These are phyloP conservation scores for Yamadazyma trypodendri DNA, from an alignment of 1,139 yeast genomes.

Conservation along the genomic window DNA sequence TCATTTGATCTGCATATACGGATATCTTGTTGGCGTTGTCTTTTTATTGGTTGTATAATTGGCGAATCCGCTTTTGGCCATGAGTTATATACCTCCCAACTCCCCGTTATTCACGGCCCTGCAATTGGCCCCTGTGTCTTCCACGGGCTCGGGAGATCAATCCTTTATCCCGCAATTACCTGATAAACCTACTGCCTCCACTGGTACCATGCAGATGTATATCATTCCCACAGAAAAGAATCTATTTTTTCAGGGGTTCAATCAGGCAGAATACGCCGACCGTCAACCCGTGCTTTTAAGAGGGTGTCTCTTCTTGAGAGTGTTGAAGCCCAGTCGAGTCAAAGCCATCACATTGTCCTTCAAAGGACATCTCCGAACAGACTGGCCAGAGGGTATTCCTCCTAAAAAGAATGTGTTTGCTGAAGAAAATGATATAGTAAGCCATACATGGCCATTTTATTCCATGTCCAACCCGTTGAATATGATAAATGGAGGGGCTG, in stretches of 20 bases:
- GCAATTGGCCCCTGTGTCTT: slow-evolving; percentile 23
- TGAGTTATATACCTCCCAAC: slow-evolving; percentile 15
- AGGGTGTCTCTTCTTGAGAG: slow-evolving; percentile 73
- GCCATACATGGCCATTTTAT: slow-evolving; percentile 93
- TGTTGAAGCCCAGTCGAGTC: slow-evolving; percentile 73
- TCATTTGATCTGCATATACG: too few species aligned
- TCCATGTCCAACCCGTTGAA: slow-evolving; percentile 33
- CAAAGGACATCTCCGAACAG: slow-evolving; percentile 76
- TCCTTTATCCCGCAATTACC: slow-evolving; percentile 45
- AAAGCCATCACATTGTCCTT: slow-evolving; percentile 67
- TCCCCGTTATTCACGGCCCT: slow-evolving; percentile 36
- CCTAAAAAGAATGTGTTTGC: slow-evolving; percentile 69
- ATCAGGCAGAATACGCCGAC: slow-evolving; percentile 58
- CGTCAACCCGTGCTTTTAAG: slow-evolving; percentile 81
- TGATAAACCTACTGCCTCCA: slow-evolving; percentile 44
- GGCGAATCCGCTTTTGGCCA: not conserved
- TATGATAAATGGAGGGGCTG: slow-evolving; percentile 55
- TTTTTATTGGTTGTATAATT: not conserved
- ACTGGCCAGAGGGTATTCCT: slow-evolving; percentile 99
- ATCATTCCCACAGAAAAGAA: slow-evolving; percentile 76
- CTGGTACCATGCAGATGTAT: slow-evolving; percentile 50
- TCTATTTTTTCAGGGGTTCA: slow-evolving; percentile 80
- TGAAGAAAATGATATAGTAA: slow-evolving; percentile 66
- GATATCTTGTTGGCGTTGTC: not conserved
- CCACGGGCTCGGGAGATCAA: slow-evolving; percentile 13